These are phyloP conservation scores for Oryza glaberrima DNA, from an alignment of 176 grass and related monocot genomes.

Conservation along the genomic window DNA sequence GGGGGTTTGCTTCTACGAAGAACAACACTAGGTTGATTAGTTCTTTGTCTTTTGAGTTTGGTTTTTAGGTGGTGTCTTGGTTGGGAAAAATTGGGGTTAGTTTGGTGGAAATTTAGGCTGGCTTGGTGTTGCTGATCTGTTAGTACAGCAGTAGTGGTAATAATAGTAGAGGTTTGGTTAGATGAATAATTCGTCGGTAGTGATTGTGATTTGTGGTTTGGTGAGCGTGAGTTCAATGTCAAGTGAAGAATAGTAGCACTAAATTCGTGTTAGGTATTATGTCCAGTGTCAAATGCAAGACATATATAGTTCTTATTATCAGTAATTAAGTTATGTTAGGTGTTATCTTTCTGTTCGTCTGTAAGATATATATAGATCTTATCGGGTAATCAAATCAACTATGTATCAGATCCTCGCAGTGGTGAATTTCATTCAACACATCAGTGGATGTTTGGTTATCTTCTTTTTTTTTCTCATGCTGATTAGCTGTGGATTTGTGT, in stretches of 20 bases:
- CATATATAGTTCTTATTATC: neutral
- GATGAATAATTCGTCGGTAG: conserved; percentile 22
- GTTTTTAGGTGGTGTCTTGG: conserved; percentile 25
- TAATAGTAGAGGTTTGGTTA: neutral
- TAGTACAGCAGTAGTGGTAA: neutral
- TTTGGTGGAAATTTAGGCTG: neutral
- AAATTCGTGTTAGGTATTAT: neutral
- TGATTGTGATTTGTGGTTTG: neutral
- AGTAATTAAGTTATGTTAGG: neutral
- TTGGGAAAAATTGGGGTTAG: neutral
- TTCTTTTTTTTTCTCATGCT: neutral
- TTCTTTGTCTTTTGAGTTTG: neutral
- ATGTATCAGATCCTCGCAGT: too few species aligned
- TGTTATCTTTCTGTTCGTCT: neutral
- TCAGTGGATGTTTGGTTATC: neutral
- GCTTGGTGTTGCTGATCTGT: conserved; percentile 14
- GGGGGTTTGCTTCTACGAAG: conserved; percentile 23
- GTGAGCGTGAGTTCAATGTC: neutral
- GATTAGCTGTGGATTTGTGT: too few species aligned
- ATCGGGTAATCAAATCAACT: neutral
- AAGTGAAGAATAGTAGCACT: neutral
- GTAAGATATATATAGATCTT: conserved; percentile 13
- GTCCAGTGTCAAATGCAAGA: neutral
- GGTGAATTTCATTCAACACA: too few species aligned
- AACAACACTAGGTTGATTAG: conserved; percentile 18